A percentile compares a stretch with the other conserved stretches of the same genome.
phyloP scores from a whole-genome alignment of 352 stramenopile species.

The Phytophthora aleatoria region DNA sequence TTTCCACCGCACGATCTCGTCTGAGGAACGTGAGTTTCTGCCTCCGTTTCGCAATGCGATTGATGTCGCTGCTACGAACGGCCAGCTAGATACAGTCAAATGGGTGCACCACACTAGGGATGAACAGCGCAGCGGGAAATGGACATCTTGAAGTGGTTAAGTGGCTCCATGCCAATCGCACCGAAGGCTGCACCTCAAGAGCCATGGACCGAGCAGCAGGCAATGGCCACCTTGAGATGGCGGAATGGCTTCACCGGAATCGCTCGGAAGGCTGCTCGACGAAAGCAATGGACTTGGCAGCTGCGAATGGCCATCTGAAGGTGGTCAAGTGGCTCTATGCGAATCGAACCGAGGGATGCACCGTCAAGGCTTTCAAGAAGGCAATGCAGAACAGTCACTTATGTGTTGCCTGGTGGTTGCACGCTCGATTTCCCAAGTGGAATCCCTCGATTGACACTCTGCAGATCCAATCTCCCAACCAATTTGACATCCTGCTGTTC shows the following conservation, averaged over 20 bases:
- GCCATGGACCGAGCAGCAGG: conserved; percentile 8
- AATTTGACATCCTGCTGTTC: conserved; percentile 15
- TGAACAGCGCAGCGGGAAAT: conserved; percentile 1
- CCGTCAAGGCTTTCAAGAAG: conserved; percentile 9
- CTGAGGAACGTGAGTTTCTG: not conserved
- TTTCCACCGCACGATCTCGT: conserved; percentile 1
- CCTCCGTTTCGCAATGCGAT: conserved; percentile 13
- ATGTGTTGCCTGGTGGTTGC: conserved; percentile 8
- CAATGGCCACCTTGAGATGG: conserved; percentile 8
- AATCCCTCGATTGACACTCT: conserved; percentile 8
- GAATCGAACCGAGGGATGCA: conserved; percentile 12
- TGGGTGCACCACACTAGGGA: conserved; percentile 3
- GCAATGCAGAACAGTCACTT: conserved; percentile 11
- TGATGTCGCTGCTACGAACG: conserved; percentile 7
- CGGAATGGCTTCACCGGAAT: conserved; percentile 13
- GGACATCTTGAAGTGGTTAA: conserved; percentile 5
- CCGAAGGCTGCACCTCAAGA: not conserved
- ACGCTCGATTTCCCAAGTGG: conserved; percentile 4
- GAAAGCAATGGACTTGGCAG: conserved; percentile 14
- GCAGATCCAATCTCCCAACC: conserved; percentile 3
- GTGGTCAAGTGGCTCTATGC: conserved; percentile 10
- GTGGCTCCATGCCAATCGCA: conserved; percentile 7
- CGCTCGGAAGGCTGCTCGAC: conserved; percentile 6
- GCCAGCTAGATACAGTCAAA: conserved; percentile 2
- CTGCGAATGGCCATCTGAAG: conserved; percentile 10